Base-by-base conservation (phyloP, 108 stramenopile genomes). In the Skeletonema tropicum region DNA sequence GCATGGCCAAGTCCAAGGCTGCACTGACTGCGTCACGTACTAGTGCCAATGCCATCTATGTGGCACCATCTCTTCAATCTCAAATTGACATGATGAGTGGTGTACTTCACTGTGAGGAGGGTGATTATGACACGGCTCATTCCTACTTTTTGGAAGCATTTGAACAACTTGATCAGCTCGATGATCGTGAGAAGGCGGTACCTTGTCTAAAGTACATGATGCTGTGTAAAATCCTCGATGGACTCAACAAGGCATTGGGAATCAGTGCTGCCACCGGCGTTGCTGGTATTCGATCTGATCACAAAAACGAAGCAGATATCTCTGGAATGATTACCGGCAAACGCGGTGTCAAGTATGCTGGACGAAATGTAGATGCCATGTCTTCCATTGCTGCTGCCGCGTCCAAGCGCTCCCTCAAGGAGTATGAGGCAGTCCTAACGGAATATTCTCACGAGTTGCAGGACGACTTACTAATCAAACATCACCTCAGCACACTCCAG, bases 101-200 rank as follows among this genome's bases (percentile, higher is more conserved):
- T 32, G 94, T 92, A 7, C 94, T 99, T 29, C 97, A 98, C 77
- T 94, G 94, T 36, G 98, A 99, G 78, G 99, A 99, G 79, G 87
- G 90, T 23, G 99, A 99, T 85, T 99, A 98, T 87, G 92, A 96
- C 71, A 99, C 99, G 9, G 95, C 97, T 11, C 98, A 98, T 70
- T 97, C 97, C 2, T 99, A 99, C 89, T 99, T 99, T 90, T 85
- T 99, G 73, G 99, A 99, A 80, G 97, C 97, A 15, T 99, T 97
- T 75, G 99, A 99, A 78, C 98, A 96, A 74, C 89, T 95, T 35
- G 96, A 97, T 75, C 89, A 94, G 71, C 76, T 96, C 84, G 81
- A 95, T 64, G 91, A 95, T 60, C 59, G 70, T 11, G 87, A 82
- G 13, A 82, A 84, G 73, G 95, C 93, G 9, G 76, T 88, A 25